Conservation (phyloP, 1,284 basidiomycete species). For the Rhodotorula sp. region DNA sequence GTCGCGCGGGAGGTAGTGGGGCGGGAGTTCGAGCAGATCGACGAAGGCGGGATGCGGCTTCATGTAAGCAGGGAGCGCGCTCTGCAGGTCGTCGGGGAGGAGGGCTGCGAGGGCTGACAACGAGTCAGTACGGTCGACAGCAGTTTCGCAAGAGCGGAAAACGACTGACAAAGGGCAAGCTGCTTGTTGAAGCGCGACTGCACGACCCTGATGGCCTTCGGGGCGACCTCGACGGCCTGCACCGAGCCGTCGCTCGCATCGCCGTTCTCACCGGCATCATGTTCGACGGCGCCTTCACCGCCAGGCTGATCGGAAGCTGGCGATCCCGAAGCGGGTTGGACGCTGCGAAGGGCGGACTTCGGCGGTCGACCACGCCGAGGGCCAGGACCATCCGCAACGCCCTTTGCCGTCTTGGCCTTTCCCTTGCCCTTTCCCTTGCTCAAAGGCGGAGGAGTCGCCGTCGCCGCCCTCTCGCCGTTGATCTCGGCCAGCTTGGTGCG, state of each 20-base stretch:
- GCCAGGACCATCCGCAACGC: neutral
- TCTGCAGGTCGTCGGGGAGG: slow-evolving; percentile 21
- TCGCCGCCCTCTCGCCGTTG: slow-evolving; percentile 6
- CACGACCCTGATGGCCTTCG: neutral
- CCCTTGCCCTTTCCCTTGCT: neutral
- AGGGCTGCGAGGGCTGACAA: slow-evolving; percentile 7
- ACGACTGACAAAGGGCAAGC: slow-evolving; percentile 1
- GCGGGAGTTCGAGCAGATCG: slow-evolving; percentile 20
- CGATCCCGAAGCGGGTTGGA: neutral
- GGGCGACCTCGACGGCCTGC: neutral
- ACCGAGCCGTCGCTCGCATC: too few species aligned
- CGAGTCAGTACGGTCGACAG: neutral
- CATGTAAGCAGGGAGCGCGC: slow-evolving; percentile 5
- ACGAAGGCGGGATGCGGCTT: slow-evolving; percentile 22
- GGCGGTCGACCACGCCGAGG: slow-evolving; percentile 3
- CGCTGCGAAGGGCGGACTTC: slow-evolving; percentile 13
- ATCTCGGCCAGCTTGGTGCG: neutral
- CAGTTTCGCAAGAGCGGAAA: neutral
- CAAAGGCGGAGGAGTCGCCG: neutral
- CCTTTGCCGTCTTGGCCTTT: neutral
- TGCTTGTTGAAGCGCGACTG: slow-evolving; percentile 1
- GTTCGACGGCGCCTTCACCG: neutral
- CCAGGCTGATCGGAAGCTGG: too few species aligned
- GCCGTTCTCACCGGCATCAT: neutral
- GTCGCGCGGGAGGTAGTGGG: slow-evolving; percentile 17